Evolutionary conservation across 1,139 yeast genomes (phyloP), one percentile per base, ranked within the genome.

Genomic region (Pichia sp.): DNA sequence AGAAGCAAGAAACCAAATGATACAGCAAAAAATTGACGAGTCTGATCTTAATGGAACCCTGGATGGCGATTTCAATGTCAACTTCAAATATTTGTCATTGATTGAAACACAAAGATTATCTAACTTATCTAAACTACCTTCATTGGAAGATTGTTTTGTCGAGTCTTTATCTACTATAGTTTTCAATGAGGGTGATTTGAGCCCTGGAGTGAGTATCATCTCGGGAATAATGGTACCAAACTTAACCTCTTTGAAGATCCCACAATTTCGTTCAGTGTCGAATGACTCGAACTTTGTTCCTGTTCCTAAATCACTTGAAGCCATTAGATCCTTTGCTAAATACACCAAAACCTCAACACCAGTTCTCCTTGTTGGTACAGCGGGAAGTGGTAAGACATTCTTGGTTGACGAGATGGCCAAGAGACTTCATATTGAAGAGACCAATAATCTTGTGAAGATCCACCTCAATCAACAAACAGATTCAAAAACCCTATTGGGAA

Each of bases 381-480:
- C 94, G 0, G 98, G 99, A 17, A 69, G 91, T 3, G 98, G 98
- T 40, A 93, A 93, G 56, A 87, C 97, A 0, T 86, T 83, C 45
- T 62, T 85, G 34, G 80, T 88, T 37, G 84, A 84, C 46, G 85
- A 83, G 50, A 57, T 86, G 30, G 83, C 94, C 15, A 69, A 69
- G 40, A 56, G 62, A 32, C 38, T 58, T 29, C 62, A 63, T 27
- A 68, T 85, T 57, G 47, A 44, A 25, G 70, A 77, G 3, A 67
- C 76, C 21, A 72, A 73, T 33, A 72, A 77, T 6, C 67, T 93
- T 35, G 88, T 93, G 13, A 80, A 86, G 52, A 85, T 93, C 39
- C 98, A 93, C 59, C 69, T 93, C 40, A 96, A 97, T 37, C 97
- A 88, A 53, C 98, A 93, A 59, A 91, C 98, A 0, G 99, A 93